These are phyloP conservation scores for Gracilaria domingensis DNA, from an alignment of 23 red algal genomes.

Conservation along the genomic window DNA sequence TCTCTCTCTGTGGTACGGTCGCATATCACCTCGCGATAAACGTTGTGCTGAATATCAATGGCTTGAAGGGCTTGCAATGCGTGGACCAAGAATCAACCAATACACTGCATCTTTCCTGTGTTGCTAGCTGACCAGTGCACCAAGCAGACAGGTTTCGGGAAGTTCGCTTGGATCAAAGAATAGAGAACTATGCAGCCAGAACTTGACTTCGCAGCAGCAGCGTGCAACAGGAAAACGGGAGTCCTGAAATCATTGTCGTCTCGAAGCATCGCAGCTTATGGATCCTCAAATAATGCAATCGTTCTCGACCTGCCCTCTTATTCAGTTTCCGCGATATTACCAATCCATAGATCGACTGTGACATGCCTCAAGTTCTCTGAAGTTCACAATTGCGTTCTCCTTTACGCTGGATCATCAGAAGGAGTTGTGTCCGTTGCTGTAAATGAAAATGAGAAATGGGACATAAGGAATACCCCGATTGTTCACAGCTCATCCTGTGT, in stretches of 20 bases:
- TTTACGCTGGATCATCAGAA: slow-evolving; percentile 37
- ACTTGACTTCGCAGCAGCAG: slow-evolving; percentile 40
- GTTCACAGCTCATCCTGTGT: slow-evolving; percentile 40
- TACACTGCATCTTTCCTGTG: too few species aligned
- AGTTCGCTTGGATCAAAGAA: too few species aligned
- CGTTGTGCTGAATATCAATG: too few species aligned
- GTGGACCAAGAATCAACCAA: too few species aligned
- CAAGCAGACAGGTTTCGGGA: too few species aligned
- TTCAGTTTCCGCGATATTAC: slow-evolving; percentile 24
- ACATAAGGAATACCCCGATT: neutral
- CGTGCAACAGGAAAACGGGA: slow-evolving; percentile 38
- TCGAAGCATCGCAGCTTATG: slow-evolving; percentile 36
- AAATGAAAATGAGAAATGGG: neutral
- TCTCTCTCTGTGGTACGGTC: too few species aligned
- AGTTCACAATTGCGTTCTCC: slow-evolving; percentile 10
- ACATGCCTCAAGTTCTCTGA: slow-evolving; percentile 25
- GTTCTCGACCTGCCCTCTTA: slow-evolving; percentile 29
- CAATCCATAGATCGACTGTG: slow-evolving; percentile 27
- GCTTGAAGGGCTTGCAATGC: too few species aligned
- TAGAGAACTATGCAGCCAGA: neutral
- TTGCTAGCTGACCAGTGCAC: too few species aligned
- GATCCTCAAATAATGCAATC: slow-evolving; percentile 45
- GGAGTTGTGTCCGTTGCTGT: slow-evolving; percentile 23
- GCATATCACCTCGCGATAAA: too few species aligned
- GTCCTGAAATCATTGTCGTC: slow-evolving; percentile 20